Evolutionary conservation across 768 basidiomycete genomes (phyloP), one percentile per base, ranked within the genome.

Genomic region (Punctularia strigosozonata): DNA sequence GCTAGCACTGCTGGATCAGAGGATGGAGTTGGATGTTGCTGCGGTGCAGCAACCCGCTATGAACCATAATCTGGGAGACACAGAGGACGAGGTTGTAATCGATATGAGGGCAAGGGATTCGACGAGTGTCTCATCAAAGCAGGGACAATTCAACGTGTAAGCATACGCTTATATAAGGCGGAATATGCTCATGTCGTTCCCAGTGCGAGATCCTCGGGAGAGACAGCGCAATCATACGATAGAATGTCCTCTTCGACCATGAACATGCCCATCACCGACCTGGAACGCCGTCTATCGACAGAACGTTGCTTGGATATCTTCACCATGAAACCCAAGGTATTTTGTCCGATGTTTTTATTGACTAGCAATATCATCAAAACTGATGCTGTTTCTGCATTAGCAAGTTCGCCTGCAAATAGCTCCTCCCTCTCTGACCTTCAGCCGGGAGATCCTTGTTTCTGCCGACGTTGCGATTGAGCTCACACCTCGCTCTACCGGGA

Each of bases 301-400:
- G 73, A 81, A 22, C 66, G 73, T 15, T 87, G 87, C 6, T 61
- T 97, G 21, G 95, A 99, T 56, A 79, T 99, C 32, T 99, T 99
- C 57, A 87, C 88, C 1, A 94, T 99, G 90, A 72, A 75, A 45
- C 83, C 83, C 1, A 91, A 89, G 75, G 94, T 89, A 45, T 44
- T 59, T 43, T 34, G n/a, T 35, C 15, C 15, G 30, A 5, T n/a
- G 21, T 23, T 14, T 14, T 46, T 47, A 36, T 19, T 12, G 6
- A 32, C 41, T 4, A 12, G 25, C 40, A n/a, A 17, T 23, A 31
- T 42, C 31, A 15, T 36, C 39, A n/a, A 23, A 46, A 26, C n/a
- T 23, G 8, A 31, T 30, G 28, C 32, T n/a, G 20, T 25, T 47
- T 8, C 22, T 40, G n/a, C 30, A 33, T 34, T 41, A 95, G 92